Evolutionary conservation across 306 rosid species (phyloP).

Genomic region (Rosa persica): DNA sequence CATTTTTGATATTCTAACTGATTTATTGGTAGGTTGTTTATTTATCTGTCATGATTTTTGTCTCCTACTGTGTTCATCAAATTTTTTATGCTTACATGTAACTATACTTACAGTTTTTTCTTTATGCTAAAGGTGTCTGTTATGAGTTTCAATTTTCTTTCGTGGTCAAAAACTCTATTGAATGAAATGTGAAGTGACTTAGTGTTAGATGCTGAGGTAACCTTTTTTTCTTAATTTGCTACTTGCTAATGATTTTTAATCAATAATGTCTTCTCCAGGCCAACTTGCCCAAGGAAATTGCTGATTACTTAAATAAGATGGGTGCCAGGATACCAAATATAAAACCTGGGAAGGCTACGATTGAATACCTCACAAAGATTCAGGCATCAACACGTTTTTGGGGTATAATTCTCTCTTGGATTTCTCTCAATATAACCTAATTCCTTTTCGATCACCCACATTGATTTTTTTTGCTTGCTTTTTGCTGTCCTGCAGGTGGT

Average conservation of each 20-base stretch:
- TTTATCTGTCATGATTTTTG: slow-evolving; percentile 5
- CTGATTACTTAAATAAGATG: slow-evolving; percentile 98
- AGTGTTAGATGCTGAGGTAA: not conserved
- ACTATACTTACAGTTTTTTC: not conserved
- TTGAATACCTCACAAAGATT: slow-evolving; percentile 87
- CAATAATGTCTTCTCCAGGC: slow-evolving; percentile 57
- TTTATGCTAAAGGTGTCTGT: not conserved
- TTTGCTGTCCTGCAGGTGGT: slow-evolving; percentile 63
- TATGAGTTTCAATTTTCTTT: not conserved
- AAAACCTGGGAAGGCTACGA: slow-evolving; percentile 97
- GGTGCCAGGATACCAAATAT: slow-evolving; percentile 93
- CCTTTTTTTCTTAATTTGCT: not conserved
- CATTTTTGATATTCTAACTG: not conserved
- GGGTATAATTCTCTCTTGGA: slow-evolving; percentile 55
- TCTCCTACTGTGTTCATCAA: not conserved
- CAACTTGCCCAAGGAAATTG: slow-evolving; percentile 97
- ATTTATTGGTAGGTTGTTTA: not conserved
- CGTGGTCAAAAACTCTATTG: not conserved
- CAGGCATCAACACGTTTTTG: slow-evolving; percentile 99
- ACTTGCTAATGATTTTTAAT: not conserved
- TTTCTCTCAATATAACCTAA: slow-evolving; percentile 17
- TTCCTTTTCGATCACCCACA: not conserved
- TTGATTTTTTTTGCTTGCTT: slow-evolving; percentile 23
- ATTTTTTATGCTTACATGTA: not conserved
- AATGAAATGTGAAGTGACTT: not conserved